These are phyloP conservation scores for Hypoxylon sp. DNA, from an alignment of 2,329 filamentous ascomycete genomes.

Conservation along the genomic window DNA sequence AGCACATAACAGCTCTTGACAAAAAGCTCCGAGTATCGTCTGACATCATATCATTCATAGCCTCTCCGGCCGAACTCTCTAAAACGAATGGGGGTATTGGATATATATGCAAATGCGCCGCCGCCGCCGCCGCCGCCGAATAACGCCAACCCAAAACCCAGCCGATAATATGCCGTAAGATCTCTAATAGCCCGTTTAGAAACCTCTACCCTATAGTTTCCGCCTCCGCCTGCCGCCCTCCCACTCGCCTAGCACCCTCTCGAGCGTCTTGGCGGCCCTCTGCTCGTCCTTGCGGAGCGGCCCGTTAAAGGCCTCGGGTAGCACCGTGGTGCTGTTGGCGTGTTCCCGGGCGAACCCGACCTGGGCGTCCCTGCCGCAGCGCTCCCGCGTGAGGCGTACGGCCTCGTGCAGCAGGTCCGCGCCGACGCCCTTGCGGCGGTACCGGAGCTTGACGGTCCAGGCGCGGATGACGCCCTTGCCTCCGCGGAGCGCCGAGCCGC, in stretches of 20 bases:
- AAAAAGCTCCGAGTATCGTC: background rate
- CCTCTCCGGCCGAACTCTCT: constrained; percentile 14
- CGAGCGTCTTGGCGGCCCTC: constrained; percentile 61
- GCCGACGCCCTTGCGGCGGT: constrained; percentile 76
- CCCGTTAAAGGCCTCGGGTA: constrained; percentile 69
- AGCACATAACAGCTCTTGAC: background rate
- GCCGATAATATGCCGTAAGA: background rate
- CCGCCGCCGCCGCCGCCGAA: too few species aligned
- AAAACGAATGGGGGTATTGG: constrained; percentile 34
- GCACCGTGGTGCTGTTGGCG: constrained; percentile 72
- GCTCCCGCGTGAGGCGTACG: constrained; percentile 70
- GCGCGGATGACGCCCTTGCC: constrained; percentile 77
- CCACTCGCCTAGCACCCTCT: constrained; percentile 59
- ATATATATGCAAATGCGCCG: constrained; percentile 15
- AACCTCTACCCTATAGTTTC: constrained; percentile 43
- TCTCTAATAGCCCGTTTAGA: background rate
- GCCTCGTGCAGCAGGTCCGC: constrained; percentile 76
- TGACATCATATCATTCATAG: background rate
- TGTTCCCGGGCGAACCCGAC: constrained; percentile 79
- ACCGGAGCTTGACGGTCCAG: constrained; percentile 78
- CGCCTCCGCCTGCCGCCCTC: constrained; percentile 57
- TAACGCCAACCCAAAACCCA: constrained; percentile 16
- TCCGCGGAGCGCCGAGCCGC: constrained; percentile 55
- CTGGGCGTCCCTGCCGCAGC: constrained; percentile 71
- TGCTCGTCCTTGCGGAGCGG: constrained; percentile 66